Conservation (phyloP, 495 filamentous ascomycete genomes). For the Podospora bellae-mahoneyi region DNA sequence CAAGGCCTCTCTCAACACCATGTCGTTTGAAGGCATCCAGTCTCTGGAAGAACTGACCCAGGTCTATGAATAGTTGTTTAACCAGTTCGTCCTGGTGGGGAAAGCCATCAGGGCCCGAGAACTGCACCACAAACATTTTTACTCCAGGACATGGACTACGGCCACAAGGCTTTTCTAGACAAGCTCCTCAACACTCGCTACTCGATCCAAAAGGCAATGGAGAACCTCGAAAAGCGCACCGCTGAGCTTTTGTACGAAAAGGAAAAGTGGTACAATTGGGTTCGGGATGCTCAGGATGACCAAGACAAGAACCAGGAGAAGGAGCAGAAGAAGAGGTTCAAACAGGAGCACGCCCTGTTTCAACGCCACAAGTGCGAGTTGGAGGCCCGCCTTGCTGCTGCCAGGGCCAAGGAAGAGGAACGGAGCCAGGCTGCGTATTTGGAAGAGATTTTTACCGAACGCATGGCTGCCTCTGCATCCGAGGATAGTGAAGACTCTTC, state of each 20-base stretch:
- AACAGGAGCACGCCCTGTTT: constrained; percentile 50
- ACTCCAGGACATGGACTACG: constrained; percentile 45
- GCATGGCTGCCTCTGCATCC: constrained; percentile 27
- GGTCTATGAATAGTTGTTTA: constrained; percentile 43
- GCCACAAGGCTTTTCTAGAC: constrained; percentile 44
- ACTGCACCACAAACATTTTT: constrained; percentile 54
- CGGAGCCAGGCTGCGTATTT: constrained; percentile 45
- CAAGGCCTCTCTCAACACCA: constrained; percentile 38
- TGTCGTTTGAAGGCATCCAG: constrained; percentile 39
- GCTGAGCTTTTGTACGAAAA: constrained; percentile 46
- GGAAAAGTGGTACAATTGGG: constrained; percentile 51
- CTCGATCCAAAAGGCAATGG: constrained; percentile 42
- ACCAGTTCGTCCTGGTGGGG: constrained; percentile 44
- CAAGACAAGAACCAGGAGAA: constrained; percentile 48
- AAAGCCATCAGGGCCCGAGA: constrained; percentile 51
- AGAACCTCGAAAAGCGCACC: constrained; percentile 45
- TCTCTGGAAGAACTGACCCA: constrained; percentile 39
- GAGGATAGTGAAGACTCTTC: constrained; percentile 29
- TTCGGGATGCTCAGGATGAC: constrained; percentile 42
- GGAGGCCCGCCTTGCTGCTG: constrained; percentile 32
- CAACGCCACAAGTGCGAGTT: constrained; percentile 45
- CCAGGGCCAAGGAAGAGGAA: constrained; percentile 42
- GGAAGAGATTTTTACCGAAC: constrained; percentile 44
- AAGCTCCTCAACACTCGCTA: constrained; percentile 42
- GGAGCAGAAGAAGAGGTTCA: constrained; percentile 50